phyloP scores from a whole-genome alignment of 2,329 filamentous ascomycete genomes.

The Botrytis galanthina region DNA sequence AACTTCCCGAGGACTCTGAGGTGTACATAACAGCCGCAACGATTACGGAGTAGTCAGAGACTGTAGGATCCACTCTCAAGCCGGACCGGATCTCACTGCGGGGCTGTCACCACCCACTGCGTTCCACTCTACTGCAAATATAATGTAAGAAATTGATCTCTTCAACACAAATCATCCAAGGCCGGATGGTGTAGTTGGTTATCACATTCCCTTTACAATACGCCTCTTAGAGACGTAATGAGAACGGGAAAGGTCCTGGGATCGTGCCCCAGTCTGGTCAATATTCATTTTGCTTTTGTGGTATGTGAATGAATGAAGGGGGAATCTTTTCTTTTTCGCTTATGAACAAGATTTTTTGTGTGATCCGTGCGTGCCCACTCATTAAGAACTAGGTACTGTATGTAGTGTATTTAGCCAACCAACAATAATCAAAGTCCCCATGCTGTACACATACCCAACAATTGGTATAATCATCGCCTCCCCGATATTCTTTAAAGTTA shows the following conservation, averaged over 20 bases:
- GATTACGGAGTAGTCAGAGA: background rate
- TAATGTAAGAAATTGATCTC: rapidly evolving
- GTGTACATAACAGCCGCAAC: background rate
- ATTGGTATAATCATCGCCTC: background rate
- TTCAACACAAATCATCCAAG: background rate
- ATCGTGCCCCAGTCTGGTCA: constrained; percentile 13
- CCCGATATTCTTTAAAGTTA: background rate
- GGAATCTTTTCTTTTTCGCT: background rate
- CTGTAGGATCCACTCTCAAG: background rate
- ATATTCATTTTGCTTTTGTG: background rate
- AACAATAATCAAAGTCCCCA: background rate
- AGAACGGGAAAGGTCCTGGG: constrained; percentile 9
- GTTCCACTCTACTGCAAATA: background rate
- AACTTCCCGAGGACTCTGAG: background rate
- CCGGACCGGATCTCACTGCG: background rate
- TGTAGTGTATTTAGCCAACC: too few species aligned
- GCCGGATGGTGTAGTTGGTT: constrained; percentile 18
- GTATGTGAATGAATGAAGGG: background rate
- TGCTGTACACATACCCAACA: background rate
- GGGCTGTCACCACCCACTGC: background rate
- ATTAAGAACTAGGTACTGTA: too few species aligned
- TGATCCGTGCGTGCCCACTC: background rate
- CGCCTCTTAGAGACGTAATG: rapidly evolving
- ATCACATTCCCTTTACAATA: constrained; percentile 8
- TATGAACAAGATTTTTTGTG: background rate